These are phyloP conservation scores for Malassezia cuniculi DNA, from an alignment of 1,284 basidiomycete species.

Conservation along the genomic window DNA sequence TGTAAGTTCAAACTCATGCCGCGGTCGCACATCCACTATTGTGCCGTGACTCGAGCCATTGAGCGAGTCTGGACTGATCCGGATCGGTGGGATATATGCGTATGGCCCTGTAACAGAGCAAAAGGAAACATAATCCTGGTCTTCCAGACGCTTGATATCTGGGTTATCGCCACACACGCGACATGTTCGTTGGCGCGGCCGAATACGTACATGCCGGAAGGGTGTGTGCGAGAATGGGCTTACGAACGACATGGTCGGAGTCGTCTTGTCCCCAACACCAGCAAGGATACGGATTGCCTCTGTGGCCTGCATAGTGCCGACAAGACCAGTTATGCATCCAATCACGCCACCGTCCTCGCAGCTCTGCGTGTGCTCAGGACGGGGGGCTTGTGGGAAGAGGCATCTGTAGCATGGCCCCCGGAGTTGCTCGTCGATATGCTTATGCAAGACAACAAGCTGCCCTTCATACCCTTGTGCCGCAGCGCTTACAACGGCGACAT, in stretches of 20 bases:
- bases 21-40: constrained; percentile 11
- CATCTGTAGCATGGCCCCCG: constrained; percentile 86
- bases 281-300: constrained; percentile 61
- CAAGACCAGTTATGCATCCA: constrained; percentile 75
- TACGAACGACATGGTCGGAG: constrained; percentile 58
- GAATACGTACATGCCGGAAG: constrained; percentile 69
- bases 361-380: constrained; percentile 46
- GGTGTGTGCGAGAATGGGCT: constrained; percentile 59
- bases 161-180: constrained; percentile 31
- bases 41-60: no score
- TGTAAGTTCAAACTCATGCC: constrained; percentile 8
- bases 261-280: constrained; percentile 27
- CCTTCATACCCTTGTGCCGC: constrained; percentile 86
- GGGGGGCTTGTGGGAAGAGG: constrained; percentile 57
- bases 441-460: constrained; percentile 53
- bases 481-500: constrained; percentile 72
- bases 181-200: constrained; percentile 45
- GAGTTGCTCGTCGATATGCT: constrained; percentile 18
- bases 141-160: constrained; percentile 22
- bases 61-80: no score
- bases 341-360: constrained; percentile 87
- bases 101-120: no score
- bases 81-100: no score
- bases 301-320: constrained; percentile 79
- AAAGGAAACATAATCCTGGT: constrained; percentile 34